Percentiles rank a stretch among this genome's conserved stretches.
Conservation (phyloP, 2,329 filamentous ascomycete species). For the Corniculantispora saksenae region DNA sequence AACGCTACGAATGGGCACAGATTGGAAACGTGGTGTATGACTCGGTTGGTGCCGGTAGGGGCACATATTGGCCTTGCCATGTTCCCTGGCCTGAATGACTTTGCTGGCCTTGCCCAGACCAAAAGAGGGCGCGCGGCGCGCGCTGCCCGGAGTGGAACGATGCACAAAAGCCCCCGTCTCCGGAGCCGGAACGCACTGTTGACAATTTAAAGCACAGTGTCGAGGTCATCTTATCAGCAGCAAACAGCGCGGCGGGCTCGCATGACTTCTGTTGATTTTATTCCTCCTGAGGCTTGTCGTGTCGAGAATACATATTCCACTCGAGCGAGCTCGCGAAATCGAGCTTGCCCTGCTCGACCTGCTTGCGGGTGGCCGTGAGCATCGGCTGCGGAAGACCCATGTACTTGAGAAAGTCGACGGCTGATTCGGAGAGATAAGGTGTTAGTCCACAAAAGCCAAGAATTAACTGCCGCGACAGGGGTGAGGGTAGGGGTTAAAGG, state of each 20-base stretch:
- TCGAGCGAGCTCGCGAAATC: slow-evolving; percentile 58
- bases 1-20: background rate
- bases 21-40: slow-evolving; percentile 7
- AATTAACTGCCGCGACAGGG: background rate
- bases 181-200: background rate
- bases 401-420: slow-evolving; percentile 60
- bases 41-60: background rate
- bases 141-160: background rate
- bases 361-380: slow-evolving; percentile 56
- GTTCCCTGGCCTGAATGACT: background rate
- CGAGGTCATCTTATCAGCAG: background rate
- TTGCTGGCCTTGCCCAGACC: background rate
- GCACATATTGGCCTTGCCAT: background rate
- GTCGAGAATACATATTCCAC: slow-evolving; percentile 63
- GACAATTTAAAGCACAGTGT: background rate
- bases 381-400: slow-evolving; percentile 67
- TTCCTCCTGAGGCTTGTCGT: slow-evolving; percentile 51
- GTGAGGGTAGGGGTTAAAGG: background rate
- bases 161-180: background rate
- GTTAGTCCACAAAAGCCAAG: slow-evolving; percentile 12
- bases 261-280: slow-evolving; percentile 3
- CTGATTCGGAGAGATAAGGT: slow-evolving; percentile 35
- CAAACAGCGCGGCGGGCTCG: background rate
- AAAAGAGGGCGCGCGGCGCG: slow-evolving; percentile 6
- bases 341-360: slow-evolving; percentile 62